Evolutionary conservation across 306 rosid genomes (phyloP).

Genomic region (Vigna angularis): DNA sequence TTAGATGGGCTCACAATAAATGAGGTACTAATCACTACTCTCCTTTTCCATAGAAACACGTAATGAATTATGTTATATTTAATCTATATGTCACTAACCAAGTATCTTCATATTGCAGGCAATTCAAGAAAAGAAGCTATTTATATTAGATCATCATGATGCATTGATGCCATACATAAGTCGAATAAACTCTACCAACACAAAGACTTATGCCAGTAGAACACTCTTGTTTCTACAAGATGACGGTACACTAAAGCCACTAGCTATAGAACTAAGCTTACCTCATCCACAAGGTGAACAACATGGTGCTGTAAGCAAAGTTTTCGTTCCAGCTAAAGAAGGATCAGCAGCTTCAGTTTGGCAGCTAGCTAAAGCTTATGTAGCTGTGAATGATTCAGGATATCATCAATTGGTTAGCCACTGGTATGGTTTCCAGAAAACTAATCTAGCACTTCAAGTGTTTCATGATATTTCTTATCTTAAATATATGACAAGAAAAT

Average conservation of each 20-base stretch:
- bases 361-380: constrained; percentile 96
- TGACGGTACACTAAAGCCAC: constrained; percentile 79
- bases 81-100: background rate
- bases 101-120: constrained; percentile 58
- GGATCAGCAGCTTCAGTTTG: constrained; percentile 76
- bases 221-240: constrained; percentile 80
- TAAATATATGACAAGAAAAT: too few species aligned
- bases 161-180: constrained; percentile 76
- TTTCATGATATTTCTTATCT: constrained; percentile 11
- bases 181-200: constrained; percentile 81
- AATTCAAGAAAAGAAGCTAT: constrained; percentile 61
- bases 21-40: constrained; percentile 53
- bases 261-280: constrained; percentile 90
- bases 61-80: constrained; percentile 18
- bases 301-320: constrained; percentile 78
- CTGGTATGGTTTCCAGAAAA: constrained; percentile 62
- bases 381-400: constrained; percentile 90
- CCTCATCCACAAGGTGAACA: constrained; percentile 86
- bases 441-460: background rate
- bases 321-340: constrained; percentile 66
- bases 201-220: constrained; percentile 82
- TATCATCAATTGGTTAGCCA: constrained; percentile 94
- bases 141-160: constrained; percentile 87
- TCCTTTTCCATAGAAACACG: background rate
- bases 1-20: constrained; percentile 70